These are phyloP conservation scores for Solanum infundibuliforme DNA, from an alignment of 257 asterid genomes.

Conservation along the genomic window DNA sequence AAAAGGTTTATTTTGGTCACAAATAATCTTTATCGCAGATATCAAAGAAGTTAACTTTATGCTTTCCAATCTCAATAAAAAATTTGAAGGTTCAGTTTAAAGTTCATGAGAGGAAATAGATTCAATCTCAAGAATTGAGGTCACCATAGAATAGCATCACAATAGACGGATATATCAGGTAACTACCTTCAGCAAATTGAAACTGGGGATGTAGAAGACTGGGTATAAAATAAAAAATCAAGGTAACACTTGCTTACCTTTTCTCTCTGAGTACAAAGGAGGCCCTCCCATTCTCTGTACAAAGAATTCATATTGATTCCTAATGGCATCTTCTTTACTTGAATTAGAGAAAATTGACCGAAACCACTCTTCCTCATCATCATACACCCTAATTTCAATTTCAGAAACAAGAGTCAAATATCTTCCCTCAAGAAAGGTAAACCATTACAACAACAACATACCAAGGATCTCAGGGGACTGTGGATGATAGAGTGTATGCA, in stretches of 20 bases:
- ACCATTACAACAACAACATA: background rate
- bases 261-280: constrained; percentile 69
- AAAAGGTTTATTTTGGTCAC: background rate
- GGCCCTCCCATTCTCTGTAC: constrained; percentile 98
- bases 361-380: constrained; percentile 92
- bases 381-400: constrained; percentile 51
- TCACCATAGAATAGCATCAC: background rate
- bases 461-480: too few species aligned
- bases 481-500: background rate
- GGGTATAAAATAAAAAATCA: background rate
- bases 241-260: constrained; percentile 31
- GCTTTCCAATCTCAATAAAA: background rate
- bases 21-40: background rate
- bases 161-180: background rate
- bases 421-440: background rate
- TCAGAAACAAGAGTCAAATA: background rate
- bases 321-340: constrained; percentile 88
- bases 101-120: background rate
- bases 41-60: background rate
- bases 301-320: constrained; percentile 90
- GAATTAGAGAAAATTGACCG: constrained; percentile 73
- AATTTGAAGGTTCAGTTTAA: background rate
- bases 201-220: background rate
- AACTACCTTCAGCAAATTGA: background rate
- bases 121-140: background rate